These are phyloP conservation scores for Xylariaceae sp. DNA, from an alignment of 2,329 filamentous ascomycete genomes.

Conservation along the genomic window DNA sequence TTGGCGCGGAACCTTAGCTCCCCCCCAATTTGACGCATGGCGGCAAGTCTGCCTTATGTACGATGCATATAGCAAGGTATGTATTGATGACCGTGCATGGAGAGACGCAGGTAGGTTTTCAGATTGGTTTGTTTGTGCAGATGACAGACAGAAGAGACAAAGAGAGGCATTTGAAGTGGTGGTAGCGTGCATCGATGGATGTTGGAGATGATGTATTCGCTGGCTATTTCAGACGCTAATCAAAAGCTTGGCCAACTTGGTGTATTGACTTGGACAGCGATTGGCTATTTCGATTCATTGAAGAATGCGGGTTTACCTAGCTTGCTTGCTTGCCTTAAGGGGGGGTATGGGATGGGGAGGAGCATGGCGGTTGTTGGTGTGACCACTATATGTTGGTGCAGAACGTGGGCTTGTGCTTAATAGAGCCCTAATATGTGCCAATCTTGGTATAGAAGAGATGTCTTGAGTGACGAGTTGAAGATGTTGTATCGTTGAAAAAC, in stretches of 20 bases:
- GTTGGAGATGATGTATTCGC: neutral
- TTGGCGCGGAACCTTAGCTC: neutral
- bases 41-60: neutral
- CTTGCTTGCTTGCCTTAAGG: neutral
- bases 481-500: too few relatives aligned
- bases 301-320: neutral
- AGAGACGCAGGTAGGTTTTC: neutral
- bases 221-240: neutral
- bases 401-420: too few relatives aligned
- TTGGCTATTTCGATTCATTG: neutral
- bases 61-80: neutral
- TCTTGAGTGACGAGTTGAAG: too few relatives aligned
- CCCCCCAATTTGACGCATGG: too few relatives aligned
- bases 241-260: neutral
- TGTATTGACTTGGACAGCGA: neutral
- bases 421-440: too few relatives aligned
- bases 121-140: neutral
- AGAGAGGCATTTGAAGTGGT: neutral
- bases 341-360: too few relatives aligned
- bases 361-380: neutral
- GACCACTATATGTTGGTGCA: too few relatives aligned
- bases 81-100: neutral
- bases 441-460: too few relatives aligned
- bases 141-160: slow-evolving; percentile 46
- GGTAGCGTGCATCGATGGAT: too few relatives aligned